Percentiles rank a stretch among this genome's conserved stretches.
Evolutionary conservation across 2,329 filamentous ascomycete species (phyloP).

Genomic region (Pseudogymnoascus sp.): DNA sequence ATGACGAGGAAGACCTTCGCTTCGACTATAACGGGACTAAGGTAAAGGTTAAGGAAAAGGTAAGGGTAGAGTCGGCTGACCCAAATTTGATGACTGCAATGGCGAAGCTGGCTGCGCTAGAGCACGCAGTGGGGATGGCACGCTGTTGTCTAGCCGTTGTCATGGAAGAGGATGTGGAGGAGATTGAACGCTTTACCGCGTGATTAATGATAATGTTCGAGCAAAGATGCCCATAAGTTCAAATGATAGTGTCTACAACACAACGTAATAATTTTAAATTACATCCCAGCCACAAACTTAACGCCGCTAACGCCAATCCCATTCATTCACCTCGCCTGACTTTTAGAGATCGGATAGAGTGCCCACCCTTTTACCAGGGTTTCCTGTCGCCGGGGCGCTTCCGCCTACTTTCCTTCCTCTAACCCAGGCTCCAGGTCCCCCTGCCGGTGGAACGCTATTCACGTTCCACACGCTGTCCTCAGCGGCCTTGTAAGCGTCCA

Average conservation of each 20-base stretch:
- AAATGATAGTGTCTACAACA: not conserved
- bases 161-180: constrained; percentile 52
- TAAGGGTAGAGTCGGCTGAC: constrained; percentile 73
- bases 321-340: not conserved
- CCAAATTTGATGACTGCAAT: constrained; percentile 75
- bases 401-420: constrained; percentile 5
- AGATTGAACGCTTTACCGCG: constrained; percentile 1
- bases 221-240: not conserved
- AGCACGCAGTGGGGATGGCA: constrained; percentile 61
- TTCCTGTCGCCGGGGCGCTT: not conserved
- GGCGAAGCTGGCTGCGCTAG: constrained; percentile 72
- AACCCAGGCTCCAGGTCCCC: not conserved
- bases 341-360: not conserved
- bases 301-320: not conserved
- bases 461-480: constrained; percentile 31
- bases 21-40: constrained; percentile 60
- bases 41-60: constrained; percentile 81
- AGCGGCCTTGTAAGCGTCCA: constrained; percentile 54
- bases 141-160: constrained; percentile 66
- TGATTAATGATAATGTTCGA: constrained; percentile 8
- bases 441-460: not conserved
- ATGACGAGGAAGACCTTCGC: constrained; percentile 70
- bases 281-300: not conserved
- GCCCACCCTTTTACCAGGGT: not conserved
- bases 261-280: not conserved